These are phyloP conservation scores for Begonia peltatifolia DNA, from an alignment of 306 rosid species.

Conservation along the genomic window DNA sequence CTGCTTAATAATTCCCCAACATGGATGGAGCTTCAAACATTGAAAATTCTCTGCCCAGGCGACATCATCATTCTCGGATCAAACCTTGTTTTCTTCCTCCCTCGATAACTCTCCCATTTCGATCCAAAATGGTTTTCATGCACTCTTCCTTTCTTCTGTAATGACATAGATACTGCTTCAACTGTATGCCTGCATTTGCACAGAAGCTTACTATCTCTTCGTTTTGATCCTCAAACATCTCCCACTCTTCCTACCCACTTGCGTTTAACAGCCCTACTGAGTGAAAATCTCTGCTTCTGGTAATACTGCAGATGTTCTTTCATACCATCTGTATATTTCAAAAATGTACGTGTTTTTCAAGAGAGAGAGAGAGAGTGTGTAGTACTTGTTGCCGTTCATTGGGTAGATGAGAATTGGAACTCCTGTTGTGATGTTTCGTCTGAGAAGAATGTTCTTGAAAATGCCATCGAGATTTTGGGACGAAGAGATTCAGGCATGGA, in stretches of 20 bases:
- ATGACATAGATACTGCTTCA: too few species aligned
- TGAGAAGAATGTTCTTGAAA: constrained; percentile 45
- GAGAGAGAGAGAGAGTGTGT: background rate
- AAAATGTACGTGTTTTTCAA: background rate
- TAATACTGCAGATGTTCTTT: constrained; percentile 46
- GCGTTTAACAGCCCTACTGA: constrained; percentile 61
- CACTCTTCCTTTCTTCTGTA: too few species aligned
- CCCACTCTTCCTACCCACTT: constrained; percentile 60
- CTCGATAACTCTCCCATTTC: constrained; percentile 45
- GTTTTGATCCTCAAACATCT: constrained; percentile 47
- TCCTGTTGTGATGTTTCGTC: constrained; percentile 51
- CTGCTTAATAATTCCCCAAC: too few species aligned
- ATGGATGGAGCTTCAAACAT: background rate
- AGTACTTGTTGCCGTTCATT: constrained; percentile 75
- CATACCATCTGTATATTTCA: constrained; percentile 51
- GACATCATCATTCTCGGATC: constrained; percentile 80
- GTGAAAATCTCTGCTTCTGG: constrained; percentile 71
- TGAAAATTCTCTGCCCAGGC: constrained; percentile 72
- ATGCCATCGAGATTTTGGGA: constrained; percentile 55
- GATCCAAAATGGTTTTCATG: too few species aligned
- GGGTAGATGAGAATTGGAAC: constrained; percentile 55
- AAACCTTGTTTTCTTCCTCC: constrained; percentile 47
- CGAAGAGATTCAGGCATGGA: constrained; percentile 77
- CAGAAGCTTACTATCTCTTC: too few species aligned
- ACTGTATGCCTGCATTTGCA: too few species aligned